Evolutionary conservation across 225 moss, liverwort and hornwort genomes (phyloP), one percentile per base, ranked within the genome.

Genomic region (Antitrichia curtipendula): DNA sequence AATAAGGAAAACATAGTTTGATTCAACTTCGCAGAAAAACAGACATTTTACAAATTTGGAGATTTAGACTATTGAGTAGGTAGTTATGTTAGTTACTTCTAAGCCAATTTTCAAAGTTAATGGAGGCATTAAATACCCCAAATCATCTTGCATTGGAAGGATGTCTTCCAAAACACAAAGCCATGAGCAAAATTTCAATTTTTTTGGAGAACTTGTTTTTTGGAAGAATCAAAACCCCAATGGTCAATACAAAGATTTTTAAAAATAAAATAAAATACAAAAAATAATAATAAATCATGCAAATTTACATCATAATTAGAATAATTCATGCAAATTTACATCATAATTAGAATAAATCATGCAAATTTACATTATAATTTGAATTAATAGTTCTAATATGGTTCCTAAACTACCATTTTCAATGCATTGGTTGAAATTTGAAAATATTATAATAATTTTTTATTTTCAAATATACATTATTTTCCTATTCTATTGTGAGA

Each of bases 401-500:
- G 10, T 29, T 29, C 11, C 11, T 29, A 31, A 31, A 31, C 1
- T 49, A 0, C 1, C 7, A 47, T 47, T 49, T 29, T 7, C 4
- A 19, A 12, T 7, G 4, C 18, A 31, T 7, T 31, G 4, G 7
- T 3, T 47, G 4, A 19, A 29, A 73, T 29, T 43, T 41, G 41
- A 54, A 25, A 25, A 25, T n/a, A n/a, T n/a, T n/a, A 58, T 10
- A 58, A 23, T 8, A 3, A 47, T 47, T 47, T 47, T 8, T n/a
- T 6, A n/a, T 14, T 69, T 10, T 10, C 0, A 28, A 28, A 0
- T 29, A 2, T 11, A 29, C 0, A 18, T 18, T 18, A 17, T 43
- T 28, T 43, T 10, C 0, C 15, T 72, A 10, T 10, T 6, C 0
- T 18, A 11, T 27, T 47, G 7, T 19, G 1, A 31, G 0, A 19